phyloP scores from a whole-genome alignment of 345 rosid species.

The Citropsis articulata region DNA sequence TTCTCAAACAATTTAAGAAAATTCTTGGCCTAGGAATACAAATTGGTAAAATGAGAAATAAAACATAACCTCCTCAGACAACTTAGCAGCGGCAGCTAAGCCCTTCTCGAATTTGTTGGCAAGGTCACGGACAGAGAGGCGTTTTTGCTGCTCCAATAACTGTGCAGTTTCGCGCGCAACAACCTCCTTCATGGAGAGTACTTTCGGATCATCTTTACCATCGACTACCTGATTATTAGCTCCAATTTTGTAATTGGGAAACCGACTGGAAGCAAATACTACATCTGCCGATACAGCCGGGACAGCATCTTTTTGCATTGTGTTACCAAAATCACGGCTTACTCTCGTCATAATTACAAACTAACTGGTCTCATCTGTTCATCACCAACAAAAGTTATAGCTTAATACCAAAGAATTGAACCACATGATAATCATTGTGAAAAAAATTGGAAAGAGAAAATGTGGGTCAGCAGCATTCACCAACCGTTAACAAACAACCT shows the following conservation, averaged over 20 bases:
- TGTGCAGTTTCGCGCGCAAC: slow-evolving; percentile 89
- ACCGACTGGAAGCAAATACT: slow-evolving; percentile 73
- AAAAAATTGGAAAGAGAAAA: slow-evolving; percentile 11
- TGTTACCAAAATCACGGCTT: slow-evolving; percentile 59
- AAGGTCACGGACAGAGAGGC: slow-evolving; percentile 95
- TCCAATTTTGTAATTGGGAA: slow-evolving; percentile 82
- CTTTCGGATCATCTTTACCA: slow-evolving; percentile 70
- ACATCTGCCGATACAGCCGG: slow-evolving; percentile 84
- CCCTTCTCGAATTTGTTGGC: slow-evolving; percentile 93
- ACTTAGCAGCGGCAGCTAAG: slow-evolving; percentile 91
- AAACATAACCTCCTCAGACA: slow-evolving; percentile 79
- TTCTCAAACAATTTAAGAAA: not conserved
- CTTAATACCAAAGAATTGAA: slow-evolving; percentile 13
- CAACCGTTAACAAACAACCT: slow-evolving; percentile 4
- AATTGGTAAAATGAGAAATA: not conserved
- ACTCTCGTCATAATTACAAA: slow-evolving; percentile 61
- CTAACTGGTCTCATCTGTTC: slow-evolving; percentile 17
- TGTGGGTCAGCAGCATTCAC: slow-evolving; percentile 8
- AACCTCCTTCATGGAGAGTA: slow-evolving; percentile 81
- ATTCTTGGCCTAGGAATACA: not conserved
- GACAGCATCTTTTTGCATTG: slow-evolving; percentile 62
- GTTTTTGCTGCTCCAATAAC: slow-evolving; percentile 89
- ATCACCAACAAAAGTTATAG: slow-evolving; percentile 11
- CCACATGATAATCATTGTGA: slow-evolving; percentile 1
- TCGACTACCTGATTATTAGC: slow-evolving; percentile 72